Evolutionary conservation across 2,329 filamentous ascomycete species (phyloP), one percentile per base, ranked within the genome.

Genomic region (Aureobasidium vineae): DNA sequence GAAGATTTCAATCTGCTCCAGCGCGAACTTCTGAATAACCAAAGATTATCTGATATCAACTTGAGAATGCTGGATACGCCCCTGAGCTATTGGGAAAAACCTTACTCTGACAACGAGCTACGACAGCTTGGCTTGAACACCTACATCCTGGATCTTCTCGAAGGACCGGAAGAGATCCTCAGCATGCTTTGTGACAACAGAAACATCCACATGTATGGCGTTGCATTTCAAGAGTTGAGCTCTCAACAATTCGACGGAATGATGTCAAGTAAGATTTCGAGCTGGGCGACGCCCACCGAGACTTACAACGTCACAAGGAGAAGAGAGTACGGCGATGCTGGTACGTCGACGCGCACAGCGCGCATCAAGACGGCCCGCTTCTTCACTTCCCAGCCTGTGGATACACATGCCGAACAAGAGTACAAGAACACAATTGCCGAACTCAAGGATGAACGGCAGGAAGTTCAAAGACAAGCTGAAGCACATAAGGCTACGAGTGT

Each of bases 121-220:
- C 73, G 63, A 67, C 72, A 47, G 67, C 86, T 76, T 41, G 92
- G 92, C 0, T 85, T 99, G 59, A 89, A 96, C 69, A 88, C 89
- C 1, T 97, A 90, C 79, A 88, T 92, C 0, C 82, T 90, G 31
- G 90, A 98, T 73, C 91, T 85, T 67, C 75, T 99, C 6, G 84
- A 88, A 40, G 95, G 94, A 0, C 96, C 96, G 0, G 87, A 89
- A 1, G 85, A 90, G 1, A 91, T 99, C 1, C 79, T 98, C 40
- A 89, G 91, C 7, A 95, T 96, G 90, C 84, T 99, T 26, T 97
- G 92, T 76, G 84, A 87, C 15, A 88, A 90, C 70, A 86, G 84
- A 67, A 84, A 80, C 63, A 77, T 97, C 7, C 87, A 96, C 71
- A 79, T 81, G 31, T 88, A 88, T 6, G 91, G 86, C 0, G 84